A percentile compares a stretch with the other conserved stretches of the same genome.
phyloP scores from a whole-genome alignment of 2,329 filamentous ascomycete genomes.

The Penicillium brevicompactum region DNA sequence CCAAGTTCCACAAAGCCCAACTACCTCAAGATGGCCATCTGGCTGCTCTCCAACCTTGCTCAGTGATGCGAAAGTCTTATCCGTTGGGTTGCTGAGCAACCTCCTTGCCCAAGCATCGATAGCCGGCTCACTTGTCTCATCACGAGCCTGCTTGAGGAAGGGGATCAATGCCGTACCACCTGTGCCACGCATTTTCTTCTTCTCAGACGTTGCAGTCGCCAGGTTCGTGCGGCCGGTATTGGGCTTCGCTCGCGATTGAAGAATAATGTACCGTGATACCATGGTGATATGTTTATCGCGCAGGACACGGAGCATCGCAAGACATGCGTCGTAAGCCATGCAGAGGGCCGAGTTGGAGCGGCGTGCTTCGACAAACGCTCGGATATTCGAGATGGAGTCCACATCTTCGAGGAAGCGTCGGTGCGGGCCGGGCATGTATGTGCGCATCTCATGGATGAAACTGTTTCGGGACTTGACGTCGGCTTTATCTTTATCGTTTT shows the following conservation, averaged over 20 bases:
- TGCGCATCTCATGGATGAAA: conserved; percentile 95
- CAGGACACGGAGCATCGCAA: conserved; percentile 75
- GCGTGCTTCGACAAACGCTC: conserved; percentile 72
- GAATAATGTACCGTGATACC: conserved; percentile 91
- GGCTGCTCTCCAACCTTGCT: conserved; percentile 57
- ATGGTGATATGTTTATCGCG: conserved; percentile 96
- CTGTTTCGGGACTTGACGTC: conserved; percentile 66
- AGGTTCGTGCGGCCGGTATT: conserved; percentile 62
- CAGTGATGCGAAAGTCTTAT: conserved; percentile 44
- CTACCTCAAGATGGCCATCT: conserved; percentile 58
- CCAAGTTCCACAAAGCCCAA: conserved; percentile 83
- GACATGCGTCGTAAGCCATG: conserved; percentile 86
- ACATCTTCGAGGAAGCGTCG: conserved; percentile 86
- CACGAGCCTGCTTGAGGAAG: conserved; percentile 92
- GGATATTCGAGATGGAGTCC: conserved; percentile 78
- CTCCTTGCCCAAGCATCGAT: conserved; percentile 68
- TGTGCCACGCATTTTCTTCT: conserved; percentile 76
- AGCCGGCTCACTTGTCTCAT: conserved; percentile 92
- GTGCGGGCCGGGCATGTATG: conserved; percentile 94
- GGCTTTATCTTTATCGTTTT: conserved; percentile 36
- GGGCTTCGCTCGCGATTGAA: conserved; percentile 76
- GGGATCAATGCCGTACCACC: conserved; percentile 92
- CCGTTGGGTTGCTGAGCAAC: conserved; percentile 55
- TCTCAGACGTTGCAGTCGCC: conserved; percentile 40
- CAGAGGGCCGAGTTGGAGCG: conserved; percentile 65